A percentile compares a stretch with the other conserved stretches of the same genome.
These are phyloP conservation scores for Neurospora sp. DNA, from an alignment of 495 filamentous ascomycete species.

Conservation along the genomic window DNA sequence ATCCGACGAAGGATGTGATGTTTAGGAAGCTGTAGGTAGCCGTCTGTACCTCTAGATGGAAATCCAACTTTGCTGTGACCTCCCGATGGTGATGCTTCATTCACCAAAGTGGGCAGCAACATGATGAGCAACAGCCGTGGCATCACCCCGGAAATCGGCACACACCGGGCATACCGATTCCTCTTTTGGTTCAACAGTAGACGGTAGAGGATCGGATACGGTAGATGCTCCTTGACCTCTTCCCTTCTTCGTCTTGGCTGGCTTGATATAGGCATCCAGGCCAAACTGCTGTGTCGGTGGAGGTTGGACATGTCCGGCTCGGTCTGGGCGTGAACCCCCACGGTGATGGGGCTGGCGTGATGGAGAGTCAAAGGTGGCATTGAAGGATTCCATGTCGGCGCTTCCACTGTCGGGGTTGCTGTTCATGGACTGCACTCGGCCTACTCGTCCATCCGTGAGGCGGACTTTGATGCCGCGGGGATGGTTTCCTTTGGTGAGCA, in stretches of 20 bases:
- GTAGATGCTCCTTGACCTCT: background rate
- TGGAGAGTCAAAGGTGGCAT: background rate
- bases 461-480: slow-evolving; percentile 70
- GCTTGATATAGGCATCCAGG: slow-evolving; percentile 37
- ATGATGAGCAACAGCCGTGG: slow-evolving; percentile 47
- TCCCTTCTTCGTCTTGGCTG: slow-evolving; percentile 13
- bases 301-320: slow-evolving; percentile 1
- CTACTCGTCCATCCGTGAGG: slow-evolving; percentile 54
- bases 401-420: slow-evolving; percentile 8
- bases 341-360: background rate
- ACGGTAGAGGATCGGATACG: slow-evolving; percentile 7
- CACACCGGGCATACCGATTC: slow-evolving; percentile 48
- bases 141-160: slow-evolving; percentile 48
- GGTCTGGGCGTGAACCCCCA: background rate
- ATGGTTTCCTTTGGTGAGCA: slow-evolving; percentile 61
- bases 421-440: slow-evolving; percentile 52
- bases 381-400: slow-evolving; percentile 1
- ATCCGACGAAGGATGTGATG: slow-evolving; percentile 18
- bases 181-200: background rate
- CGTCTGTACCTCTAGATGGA: background rate
- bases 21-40: slow-evolving; percentile 13
- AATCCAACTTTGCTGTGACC: background rate
- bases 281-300: slow-evolving; percentile 17
- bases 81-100: background rate
- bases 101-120: slow-evolving; percentile 43